A percentile compares a stretch with the other conserved stretches of the same genome.
Evolutionary conservation across 768 basidiomycete genomes (phyloP).

Genomic region (Russula griseocarnosa): DNA sequence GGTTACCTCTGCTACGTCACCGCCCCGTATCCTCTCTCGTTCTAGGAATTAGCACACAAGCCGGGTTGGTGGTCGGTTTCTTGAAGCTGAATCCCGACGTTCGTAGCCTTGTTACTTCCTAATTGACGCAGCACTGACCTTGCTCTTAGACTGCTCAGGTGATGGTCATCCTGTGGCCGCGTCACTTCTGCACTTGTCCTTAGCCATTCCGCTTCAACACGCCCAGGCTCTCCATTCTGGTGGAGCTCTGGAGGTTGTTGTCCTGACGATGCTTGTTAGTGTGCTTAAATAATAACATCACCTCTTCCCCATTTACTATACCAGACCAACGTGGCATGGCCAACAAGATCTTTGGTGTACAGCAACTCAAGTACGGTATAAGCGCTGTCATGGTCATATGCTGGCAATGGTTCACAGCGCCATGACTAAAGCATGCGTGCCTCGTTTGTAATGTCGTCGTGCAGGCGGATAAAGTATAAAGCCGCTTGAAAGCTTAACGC

Average conservation of each 20-base stretch:
- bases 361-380: too few species aligned
- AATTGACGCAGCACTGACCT: conserved; percentile 8
- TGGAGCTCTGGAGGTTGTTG: too few species aligned
- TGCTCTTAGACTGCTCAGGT: conserved; percentile 54
- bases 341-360: too few species aligned
- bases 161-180: conserved; percentile 52
- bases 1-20: conserved; percentile 10
- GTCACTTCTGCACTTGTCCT: conserved; percentile 44
- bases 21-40: conserved; percentile 35
- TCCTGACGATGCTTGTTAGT: background rate
- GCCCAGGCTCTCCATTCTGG: too few species aligned
- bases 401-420: too few species aligned
- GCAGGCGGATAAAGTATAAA: too few species aligned
- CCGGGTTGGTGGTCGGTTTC: conserved; percentile 46
- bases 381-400: too few species aligned
- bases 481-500: too few species aligned
- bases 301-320: background rate
- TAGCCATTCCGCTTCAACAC: conserved; percentile 41
- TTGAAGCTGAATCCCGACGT: conserved; percentile 63
- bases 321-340: too few species aligned
- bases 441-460: too few species aligned
- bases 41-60: conserved; percentile 45
- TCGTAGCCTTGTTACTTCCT: conserved; percentile 31
- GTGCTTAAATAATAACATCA: too few species aligned
- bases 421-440: too few species aligned